Evolutionary conservation across 495 filamentous ascomycete species (phyloP), one percentile per base, ranked within the genome.

Genomic region (Daldinia vernicosa): DNA sequence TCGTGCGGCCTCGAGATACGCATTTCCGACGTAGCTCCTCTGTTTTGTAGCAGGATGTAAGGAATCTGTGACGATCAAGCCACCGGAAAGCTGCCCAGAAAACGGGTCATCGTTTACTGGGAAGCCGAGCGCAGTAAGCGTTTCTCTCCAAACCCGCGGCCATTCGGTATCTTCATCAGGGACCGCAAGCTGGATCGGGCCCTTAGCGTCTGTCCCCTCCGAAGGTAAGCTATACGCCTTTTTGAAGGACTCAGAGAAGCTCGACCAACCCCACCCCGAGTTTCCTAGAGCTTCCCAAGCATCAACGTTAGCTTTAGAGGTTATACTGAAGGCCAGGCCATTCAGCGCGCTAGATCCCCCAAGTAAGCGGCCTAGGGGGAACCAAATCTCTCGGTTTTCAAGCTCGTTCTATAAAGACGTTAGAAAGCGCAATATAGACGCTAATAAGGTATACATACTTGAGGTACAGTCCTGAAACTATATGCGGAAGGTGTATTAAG

Each of bases 201-300:
- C 53, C 8, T 45, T 15, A 27, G 62, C 19, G 69, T 51, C 19
- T 15, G 15, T 4, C 74, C 60, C 17, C n/a, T 39, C 5, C 6
- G n/a, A 59, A 45, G 64, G 58, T 30, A 67, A 17, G 40, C 19
- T 77, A 67, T 28, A 70, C 30, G 56, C 66, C 63, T 39, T 75
- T 51, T 37, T 71, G 66, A 53, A 67, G 63, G 22, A 75, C 62
- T 71, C 76, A 60, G 37, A 76, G 70, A 62, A 77, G 69, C n/a
- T 74, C 68, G 27, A 19, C 24, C 35, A 66, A 15, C 54, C 57
- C n/a, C 69, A 75, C 5, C 75, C 71, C 4, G 69, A 43, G n/a
- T 79, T 81, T 17, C 81, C 80, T 2, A 80, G 64, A 28, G 65
- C 64, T 26, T 63, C 80, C 80, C 80, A 83, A 15, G 64, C 66